These are phyloP conservation scores for Gossypium arboreum DNA, from an alignment of 345 rosid genomes.

Conservation along the genomic window DNA sequence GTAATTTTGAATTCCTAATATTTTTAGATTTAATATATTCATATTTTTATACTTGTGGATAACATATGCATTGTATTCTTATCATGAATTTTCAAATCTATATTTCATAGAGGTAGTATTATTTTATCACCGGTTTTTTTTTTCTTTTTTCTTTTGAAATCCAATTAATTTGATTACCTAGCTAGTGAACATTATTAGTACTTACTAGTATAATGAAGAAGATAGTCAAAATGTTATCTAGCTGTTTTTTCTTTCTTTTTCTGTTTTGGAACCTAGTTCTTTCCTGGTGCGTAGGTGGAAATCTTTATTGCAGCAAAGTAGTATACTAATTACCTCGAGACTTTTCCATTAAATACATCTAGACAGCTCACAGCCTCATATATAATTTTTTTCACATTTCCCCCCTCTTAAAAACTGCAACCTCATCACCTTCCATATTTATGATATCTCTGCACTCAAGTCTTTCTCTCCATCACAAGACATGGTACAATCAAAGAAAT, in stretches of 20 bases:
- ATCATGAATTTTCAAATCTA: too few species aligned
- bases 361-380: constrained; percentile 20
- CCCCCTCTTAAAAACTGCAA: constrained; percentile 5
- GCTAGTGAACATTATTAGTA: background rate
- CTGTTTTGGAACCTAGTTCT: background rate
- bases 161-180: background rate
- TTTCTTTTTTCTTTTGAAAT: background rate
- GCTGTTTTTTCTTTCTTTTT: background rate
- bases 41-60: too few species aligned
- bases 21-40: too few species aligned
- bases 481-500: constrained; percentile 71
- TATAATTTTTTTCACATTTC: background rate
- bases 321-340: constrained; percentile 8
- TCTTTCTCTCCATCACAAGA: constrained; percentile 6
- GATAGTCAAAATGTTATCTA: constrained; percentile 4
- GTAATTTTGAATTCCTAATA: too few species aligned
- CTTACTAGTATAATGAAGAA: background rate
- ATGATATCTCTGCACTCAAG: constrained; percentile 13
- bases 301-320: constrained; percentile 35
- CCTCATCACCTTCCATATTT: constrained; percentile 8
- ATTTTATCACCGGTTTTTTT: too few species aligned
- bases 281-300: constrained; percentile 34
- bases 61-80: too few species aligned
- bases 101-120: too few species aligned
- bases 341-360: constrained; percentile 33